A percentile compares a stretch with the other conserved stretches of the same genome.
phyloP scores from a whole-genome alignment of 169 alveolate species.

The Pseudocohnilembus persalinus region DNA sequence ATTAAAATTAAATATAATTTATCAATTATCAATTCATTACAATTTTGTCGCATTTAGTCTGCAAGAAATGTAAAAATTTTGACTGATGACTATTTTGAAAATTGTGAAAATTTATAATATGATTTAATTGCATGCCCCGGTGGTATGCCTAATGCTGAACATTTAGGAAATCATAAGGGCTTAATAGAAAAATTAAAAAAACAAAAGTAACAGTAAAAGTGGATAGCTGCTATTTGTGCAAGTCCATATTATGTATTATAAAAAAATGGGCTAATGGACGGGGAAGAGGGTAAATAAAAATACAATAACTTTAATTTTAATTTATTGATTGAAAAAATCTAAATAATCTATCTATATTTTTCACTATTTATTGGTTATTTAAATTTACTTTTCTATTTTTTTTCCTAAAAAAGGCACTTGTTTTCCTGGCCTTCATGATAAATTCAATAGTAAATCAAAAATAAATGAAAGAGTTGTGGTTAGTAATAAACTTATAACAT shows the following conservation, averaged over 20 bases:
- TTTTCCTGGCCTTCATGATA: conserved; percentile 43
- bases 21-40: too few relatives aligned
- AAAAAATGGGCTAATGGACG: conserved; percentile 77
- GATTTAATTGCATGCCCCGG: conserved; percentile 85
- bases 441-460: conserved; percentile 30
- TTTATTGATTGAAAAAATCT: too few relatives aligned
- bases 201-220: conserved; percentile 65
- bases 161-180: conserved; percentile 47
- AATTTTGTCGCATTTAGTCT: conserved; percentile 31
- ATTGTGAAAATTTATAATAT: conserved; percentile 32
- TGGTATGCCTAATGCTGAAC: conserved; percentile 72
- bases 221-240: conserved; percentile 88
- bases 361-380: too few relatives aligned
- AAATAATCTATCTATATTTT: neutral
- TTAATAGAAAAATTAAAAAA: conserved; percentile 49
- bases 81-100: conserved; percentile 45
- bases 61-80: conserved; percentile 56
- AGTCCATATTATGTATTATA: conserved; percentile 84
- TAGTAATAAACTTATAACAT: conserved; percentile 49
- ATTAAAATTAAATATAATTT: too few relatives aligned
- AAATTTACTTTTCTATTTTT: too few relatives aligned
- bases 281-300: conserved; percentile 29
- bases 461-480: conserved; percentile 43
- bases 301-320: neutral
- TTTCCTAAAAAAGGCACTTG: too few relatives aligned